Evolutionary conservation across 345 rosid genomes (phyloP).

Genomic region (Excoecaria agallocha): DNA sequence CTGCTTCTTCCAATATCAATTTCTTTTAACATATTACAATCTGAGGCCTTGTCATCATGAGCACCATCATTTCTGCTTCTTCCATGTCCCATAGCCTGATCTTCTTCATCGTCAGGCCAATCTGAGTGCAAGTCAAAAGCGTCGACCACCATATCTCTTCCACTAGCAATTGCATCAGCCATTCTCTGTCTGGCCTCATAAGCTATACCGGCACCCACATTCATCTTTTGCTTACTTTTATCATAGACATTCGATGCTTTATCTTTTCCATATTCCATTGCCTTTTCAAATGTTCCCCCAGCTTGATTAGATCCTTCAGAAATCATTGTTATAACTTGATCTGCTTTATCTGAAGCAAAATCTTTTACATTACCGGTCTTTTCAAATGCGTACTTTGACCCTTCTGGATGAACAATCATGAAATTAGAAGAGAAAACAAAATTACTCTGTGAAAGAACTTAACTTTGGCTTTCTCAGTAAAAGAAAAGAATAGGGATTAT

Average conservation of each 20-base stretch:
- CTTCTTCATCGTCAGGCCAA: neutral
- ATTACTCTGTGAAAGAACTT: neutral
- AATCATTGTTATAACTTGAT: neutral
- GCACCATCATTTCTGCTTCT: neutral
- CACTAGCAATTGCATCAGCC: neutral
- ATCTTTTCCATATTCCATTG: conserved; percentile 17
- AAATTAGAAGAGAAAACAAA: neutral
- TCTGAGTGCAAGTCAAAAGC: neutral
- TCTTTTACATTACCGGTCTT: conserved; percentile 30
- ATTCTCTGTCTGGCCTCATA: conserved; percentile 7
- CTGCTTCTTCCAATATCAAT: conserved; percentile 6
- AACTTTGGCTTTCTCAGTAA: neutral
- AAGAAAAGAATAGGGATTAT: neutral
- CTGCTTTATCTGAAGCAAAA: conserved; percentile 15
- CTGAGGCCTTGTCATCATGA: neutral
- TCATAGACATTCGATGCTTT: conserved; percentile 15
- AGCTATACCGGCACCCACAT: neutral
- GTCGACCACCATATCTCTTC: neutral
- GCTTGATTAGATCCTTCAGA: conserved; percentile 19
- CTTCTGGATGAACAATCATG: conserved; percentile 16
- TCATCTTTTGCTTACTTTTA: neutral
- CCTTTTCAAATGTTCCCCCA: conserved; percentile 12
- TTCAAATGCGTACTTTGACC: conserved; percentile 30
- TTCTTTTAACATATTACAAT: neutral
- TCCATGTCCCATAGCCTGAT: neutral